Evolutionary conservation across 2,329 filamentous ascomycete genomes (phyloP).

Genomic region (Fusarium coffeatum): DNA sequence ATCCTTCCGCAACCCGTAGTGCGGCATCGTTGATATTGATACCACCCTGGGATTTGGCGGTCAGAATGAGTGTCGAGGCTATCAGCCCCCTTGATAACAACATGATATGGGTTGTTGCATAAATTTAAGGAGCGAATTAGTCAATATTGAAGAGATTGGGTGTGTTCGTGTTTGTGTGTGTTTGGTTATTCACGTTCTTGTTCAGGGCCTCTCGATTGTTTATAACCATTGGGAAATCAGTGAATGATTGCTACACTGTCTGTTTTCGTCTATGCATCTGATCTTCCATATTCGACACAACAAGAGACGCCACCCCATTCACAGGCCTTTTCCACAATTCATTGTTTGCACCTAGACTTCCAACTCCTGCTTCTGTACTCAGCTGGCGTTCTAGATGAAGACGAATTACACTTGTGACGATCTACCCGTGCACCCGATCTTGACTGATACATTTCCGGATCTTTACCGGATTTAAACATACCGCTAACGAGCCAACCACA

Average conservation of each 20-base stretch:
- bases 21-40: conserved; percentile 7
- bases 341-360: conserved; percentile 18
- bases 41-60: conserved; percentile 24
- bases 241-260: neutral
- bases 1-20: conserved; percentile 11
- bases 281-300: neutral
- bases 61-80: conserved; percentile 30
- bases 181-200: neutral
- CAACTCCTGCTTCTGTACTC: too few species aligned
- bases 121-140: conserved; percentile 21
- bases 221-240: conserved; percentile 16
- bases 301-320: conserved; percentile 24
- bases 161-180: neutral
- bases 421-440: too few species aligned
- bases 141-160: conserved; percentile 8
- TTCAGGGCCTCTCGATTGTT: conserved; percentile 4
- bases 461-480: too few species aligned
- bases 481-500: too few species aligned
- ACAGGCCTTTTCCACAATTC: neutral
- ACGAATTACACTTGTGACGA: too few species aligned
- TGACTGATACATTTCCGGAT: too few species aligned
- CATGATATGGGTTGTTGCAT: conserved; percentile 34
- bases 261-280: conserved; percentile 16
- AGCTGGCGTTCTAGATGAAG: too few species aligned
- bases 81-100: conserved; percentile 35